phyloP scores from a whole-genome alignment of 2,329 filamentous ascomycete genomes.

The Pseudovirgaria hyperparasitica region DNA sequence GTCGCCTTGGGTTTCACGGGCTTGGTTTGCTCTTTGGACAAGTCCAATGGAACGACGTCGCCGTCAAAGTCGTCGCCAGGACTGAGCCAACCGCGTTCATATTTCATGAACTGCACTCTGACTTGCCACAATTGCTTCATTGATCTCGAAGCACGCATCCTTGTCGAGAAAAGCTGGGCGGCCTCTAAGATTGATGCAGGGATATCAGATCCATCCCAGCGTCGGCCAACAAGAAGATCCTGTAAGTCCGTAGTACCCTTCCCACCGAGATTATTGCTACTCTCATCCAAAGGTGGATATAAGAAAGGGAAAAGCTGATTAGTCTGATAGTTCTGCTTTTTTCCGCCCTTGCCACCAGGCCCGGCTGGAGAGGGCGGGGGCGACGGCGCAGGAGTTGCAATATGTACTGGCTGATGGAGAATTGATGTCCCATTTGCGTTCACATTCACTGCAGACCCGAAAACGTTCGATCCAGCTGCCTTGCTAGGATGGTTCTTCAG shows the following conservation, averaged over 20 bases:
- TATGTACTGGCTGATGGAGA: conserved; percentile 90
- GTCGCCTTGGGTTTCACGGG: conserved; percentile 1
- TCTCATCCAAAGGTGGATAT: conserved; percentile 83
- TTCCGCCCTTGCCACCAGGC: conserved; percentile 75
- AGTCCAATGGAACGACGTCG: conserved; percentile 26
- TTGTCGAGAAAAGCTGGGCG: conserved; percentile 76
- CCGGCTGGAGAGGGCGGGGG: conserved; percentile 84
- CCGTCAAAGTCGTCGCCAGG: conserved; percentile 32
- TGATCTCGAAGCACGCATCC: conserved; percentile 82
- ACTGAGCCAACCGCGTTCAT: conserved; percentile 76
- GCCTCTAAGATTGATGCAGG: conserved; percentile 92
- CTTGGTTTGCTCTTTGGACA: conserved; percentile 13
- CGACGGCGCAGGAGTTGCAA: conserved; percentile 93
- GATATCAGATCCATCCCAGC: conserved; percentile 89
- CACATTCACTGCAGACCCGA: conserved; percentile 36
- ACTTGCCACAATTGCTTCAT: conserved; percentile 94
- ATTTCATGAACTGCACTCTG: conserved; percentile 79
- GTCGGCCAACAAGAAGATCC: conserved; percentile 65
- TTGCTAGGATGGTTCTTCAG: conserved; percentile 59
- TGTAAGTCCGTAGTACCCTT: conserved; percentile 75
- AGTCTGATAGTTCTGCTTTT: conserved; percentile 99
- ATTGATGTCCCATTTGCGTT: conserved; percentile 52
- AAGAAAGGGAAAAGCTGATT: conserved; percentile 98
- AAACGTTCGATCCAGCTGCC: conserved; percentile 35
- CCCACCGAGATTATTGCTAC: conserved; percentile 79